Percentiles rank a stretch among this genome's conserved stretches.
These are phyloP conservation scores for Pichia sp. DNA, from an alignment of 1,139 yeast genomes.

Conservation along the genomic window DNA sequence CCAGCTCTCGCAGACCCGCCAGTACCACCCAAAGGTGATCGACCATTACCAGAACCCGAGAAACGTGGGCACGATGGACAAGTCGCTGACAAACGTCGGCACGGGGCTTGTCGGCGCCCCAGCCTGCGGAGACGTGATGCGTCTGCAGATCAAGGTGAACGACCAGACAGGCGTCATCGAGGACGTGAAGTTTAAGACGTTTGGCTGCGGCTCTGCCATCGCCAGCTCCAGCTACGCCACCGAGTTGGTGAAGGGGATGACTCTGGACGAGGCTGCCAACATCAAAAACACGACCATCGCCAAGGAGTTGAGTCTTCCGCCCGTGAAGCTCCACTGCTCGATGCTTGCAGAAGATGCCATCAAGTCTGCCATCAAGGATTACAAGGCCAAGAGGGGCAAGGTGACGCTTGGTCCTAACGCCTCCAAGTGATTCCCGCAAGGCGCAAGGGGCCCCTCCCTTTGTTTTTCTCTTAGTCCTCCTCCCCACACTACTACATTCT, in stretches of 20 bases:
- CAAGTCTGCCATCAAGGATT: conserved; percentile 94
- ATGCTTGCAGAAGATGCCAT: conserved; percentile 99
- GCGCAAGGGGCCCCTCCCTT: too few relatives aligned
- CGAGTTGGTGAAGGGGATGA: conserved; percentile 91
- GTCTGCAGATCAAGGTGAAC: conserved; percentile 88
- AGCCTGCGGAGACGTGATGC: conserved; percentile 99
- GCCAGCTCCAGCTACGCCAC: conserved; percentile 95
- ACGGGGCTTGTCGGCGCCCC: conserved; percentile 98
- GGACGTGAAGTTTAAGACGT: conserved; percentile 95
- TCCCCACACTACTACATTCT: background rate
- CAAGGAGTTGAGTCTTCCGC: conserved; percentile 88
- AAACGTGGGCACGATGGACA: conserved; percentile 90
- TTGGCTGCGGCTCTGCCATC: conserved; percentile 97
- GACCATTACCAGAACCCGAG: conserved; percentile 97
- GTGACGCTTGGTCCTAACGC: conserved; percentile 55
- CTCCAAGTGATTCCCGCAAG: background rate
- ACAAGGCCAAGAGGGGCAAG: conserved; percentile 65
- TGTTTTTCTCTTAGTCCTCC: too few relatives aligned
- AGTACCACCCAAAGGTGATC: conserved; percentile 69
- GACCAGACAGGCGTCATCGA: conserved; percentile 86
- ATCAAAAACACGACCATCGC: conserved; percentile 92
- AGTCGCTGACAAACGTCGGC: conserved; percentile 75
- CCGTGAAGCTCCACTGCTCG: conserved; percentile 94
- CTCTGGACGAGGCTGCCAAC: conserved; percentile 87
- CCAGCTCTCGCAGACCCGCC: conserved; percentile 22